phyloP scores from a whole-genome alignment of 2,329 filamentous ascomycete genomes.

The Endoconidiophora laricicola region DNA sequence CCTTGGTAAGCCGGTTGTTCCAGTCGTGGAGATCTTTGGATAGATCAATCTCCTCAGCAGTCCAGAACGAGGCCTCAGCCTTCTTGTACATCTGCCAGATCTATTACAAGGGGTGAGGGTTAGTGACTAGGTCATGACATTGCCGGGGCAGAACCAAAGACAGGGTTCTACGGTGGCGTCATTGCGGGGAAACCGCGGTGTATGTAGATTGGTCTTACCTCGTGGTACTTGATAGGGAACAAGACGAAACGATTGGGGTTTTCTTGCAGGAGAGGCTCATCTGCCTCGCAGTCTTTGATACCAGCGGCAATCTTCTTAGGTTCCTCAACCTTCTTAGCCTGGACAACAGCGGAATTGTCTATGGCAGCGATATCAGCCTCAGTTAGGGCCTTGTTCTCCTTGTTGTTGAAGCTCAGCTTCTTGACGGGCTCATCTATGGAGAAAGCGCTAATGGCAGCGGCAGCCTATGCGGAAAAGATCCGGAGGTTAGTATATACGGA shows the following conservation, averaged over 20 bases:
- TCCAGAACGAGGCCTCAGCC: constrained; percentile 99
- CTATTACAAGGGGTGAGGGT: constrained; percentile 27
- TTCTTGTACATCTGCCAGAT: constrained; percentile 99
- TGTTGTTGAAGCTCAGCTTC: constrained; percentile 79
- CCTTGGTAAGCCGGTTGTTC: constrained; percentile 93
- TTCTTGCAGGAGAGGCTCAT: constrained; percentile 86
- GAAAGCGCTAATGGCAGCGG: constrained; percentile 69
- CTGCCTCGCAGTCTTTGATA: constrained; percentile 52
- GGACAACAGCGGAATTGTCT: constrained; percentile 23
- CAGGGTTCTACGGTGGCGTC: neutral
- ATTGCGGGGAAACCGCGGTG: neutral
- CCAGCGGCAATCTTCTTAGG: constrained; percentile 31
- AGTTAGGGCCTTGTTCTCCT: constrained; percentile 49
- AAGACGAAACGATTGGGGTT: constrained; percentile 93
- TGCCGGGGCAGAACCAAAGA: neutral
- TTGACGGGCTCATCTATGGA: constrained; percentile 78
- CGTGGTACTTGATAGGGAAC: constrained; percentile 98
- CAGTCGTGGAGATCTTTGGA: constrained; percentile 98
- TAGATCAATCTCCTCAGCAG: constrained; percentile 95
- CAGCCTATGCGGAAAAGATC: constrained; percentile 40
- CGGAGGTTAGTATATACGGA: constrained; percentile 1
- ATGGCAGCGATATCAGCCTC: constrained; percentile 32
- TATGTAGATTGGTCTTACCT: constrained; percentile 45
- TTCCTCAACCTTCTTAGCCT: constrained; percentile 28
- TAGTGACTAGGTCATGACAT: too few species aligned